phyloP scores from a whole-genome alignment of 176 grass and related monocot genomes.

The Puccinellia tenuiflora region DNA sequence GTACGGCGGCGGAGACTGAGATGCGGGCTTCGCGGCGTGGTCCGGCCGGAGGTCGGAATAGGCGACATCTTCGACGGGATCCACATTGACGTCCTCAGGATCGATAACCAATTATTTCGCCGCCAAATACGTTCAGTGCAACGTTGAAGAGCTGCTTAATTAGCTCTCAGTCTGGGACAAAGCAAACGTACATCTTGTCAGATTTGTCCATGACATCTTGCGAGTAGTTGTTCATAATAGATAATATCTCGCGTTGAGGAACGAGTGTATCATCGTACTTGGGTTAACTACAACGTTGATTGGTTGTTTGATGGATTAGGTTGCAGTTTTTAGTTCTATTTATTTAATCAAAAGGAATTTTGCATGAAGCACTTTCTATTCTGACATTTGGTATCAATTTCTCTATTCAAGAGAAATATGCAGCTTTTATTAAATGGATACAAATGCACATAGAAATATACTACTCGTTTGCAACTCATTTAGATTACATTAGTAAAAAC shows the following conservation, averaged over 20 bases:
- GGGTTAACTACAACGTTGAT: no score
- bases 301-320: no score
- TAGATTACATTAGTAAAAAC: no score
- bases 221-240: background rate
- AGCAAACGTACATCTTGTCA: background rate
- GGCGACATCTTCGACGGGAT: background rate
- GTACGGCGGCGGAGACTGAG: background rate
- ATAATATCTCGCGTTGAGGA: background rate
- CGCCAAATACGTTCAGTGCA: background rate
- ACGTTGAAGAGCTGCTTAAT: background rate
- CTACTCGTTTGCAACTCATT: no score
- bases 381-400: no score
- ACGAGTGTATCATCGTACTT: no score
- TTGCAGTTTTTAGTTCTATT: no score
- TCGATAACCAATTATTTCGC: background rate
- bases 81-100: background rate
- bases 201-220: background rate
- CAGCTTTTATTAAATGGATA: no score
- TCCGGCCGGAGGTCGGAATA: background rate
- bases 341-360: no score
- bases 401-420: no score
- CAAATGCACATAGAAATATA: no score
- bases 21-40: background rate
- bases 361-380: no score
- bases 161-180: background rate